Evolutionary conservation across 208 protist species (phyloP), one percentile per base, ranked within the genome.

Genomic region (Trichomonas gallinae): DNA sequence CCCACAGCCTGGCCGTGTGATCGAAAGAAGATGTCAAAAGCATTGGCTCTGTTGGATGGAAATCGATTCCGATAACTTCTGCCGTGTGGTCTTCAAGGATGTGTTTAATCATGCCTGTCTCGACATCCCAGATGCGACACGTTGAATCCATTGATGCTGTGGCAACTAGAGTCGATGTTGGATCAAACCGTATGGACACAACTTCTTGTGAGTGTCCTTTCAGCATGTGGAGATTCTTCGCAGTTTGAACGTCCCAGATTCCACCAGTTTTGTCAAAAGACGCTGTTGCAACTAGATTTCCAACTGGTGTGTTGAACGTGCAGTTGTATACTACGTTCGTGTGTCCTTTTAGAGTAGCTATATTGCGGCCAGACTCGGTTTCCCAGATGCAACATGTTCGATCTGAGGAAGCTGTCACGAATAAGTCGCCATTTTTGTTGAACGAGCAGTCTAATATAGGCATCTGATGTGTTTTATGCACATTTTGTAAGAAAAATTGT

Each of bases 1-100:
- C 98, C 98, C 99, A 99, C n/a, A 99, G 97, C 96, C 98, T 98
- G 96, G 98, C 98, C n/a, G 99, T 99, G 97, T 99, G 99, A 97
- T 99, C 99, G 96, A 99, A 99, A 96, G 98, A 99, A 42, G 98
- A 98, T 0, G 99, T 99, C 44, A 98, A 98, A 42, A 99, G 34
- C 21, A 82, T n/a, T 51, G 49, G 36, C 1, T 81, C 93, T 48
- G 46, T 82, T 42, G 93, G 51, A 97, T 98, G 99, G 97, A 99
- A 99, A 91, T 98, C 98, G 46, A 99, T 97, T 13, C 98, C 98
- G 15, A 99, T 98, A 96, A 99, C 99, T 97, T 99, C 98, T 8
- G 98, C 98, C 0, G 98, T 98, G 98, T 99, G 99, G 26, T 98
- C 98, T 58, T 87, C 51, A 17, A 99, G 97, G 34, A 98, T 98